Evolutionary conservation across 305 asterid genomes (phyloP).

Genomic region (Plantago coronopus): DNA sequence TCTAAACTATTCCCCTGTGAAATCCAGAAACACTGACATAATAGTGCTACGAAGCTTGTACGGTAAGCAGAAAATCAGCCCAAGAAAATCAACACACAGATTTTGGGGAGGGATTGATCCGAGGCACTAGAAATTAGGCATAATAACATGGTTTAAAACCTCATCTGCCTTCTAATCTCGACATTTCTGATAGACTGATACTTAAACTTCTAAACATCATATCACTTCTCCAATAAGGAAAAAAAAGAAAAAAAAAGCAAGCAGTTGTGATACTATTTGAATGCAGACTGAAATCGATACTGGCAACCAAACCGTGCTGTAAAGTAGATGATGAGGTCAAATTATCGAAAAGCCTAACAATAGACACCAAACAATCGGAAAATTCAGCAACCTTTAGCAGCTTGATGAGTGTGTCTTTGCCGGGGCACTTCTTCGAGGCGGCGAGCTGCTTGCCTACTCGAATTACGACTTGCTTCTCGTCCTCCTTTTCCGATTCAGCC

Average conservation of each 20-base stretch:
- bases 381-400: slow-evolving; percentile 53
- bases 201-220: background rate
- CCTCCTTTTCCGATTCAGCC: slow-evolving; percentile 44
- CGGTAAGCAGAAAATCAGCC: too few relatives aligned
- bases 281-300: too few relatives aligned
- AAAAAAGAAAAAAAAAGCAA: too few relatives aligned
- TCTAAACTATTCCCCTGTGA: too few relatives aligned
- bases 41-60: background rate
- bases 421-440: slow-evolving; percentile 47
- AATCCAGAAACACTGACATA: too few relatives aligned
- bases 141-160: background rate
- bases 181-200: background rate
- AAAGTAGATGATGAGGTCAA: background rate
- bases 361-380: background rate
- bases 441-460: slow-evolving; percentile 51
- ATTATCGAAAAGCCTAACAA: background rate
- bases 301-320: too few relatives aligned
- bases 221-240: background rate
- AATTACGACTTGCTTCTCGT: slow-evolving; percentile 33
- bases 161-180: background rate
- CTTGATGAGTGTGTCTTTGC: slow-evolving; percentile 52
- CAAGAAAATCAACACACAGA: too few relatives aligned
- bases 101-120: too few relatives aligned
- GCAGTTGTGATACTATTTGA: too few relatives aligned
- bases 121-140: background rate